Percentiles rank a stretch among this genome's conserved stretches.
phyloP scores from a whole-genome alignment of 495 filamentous ascomycete genomes.

The Talaromyces borbonicus region DNA sequence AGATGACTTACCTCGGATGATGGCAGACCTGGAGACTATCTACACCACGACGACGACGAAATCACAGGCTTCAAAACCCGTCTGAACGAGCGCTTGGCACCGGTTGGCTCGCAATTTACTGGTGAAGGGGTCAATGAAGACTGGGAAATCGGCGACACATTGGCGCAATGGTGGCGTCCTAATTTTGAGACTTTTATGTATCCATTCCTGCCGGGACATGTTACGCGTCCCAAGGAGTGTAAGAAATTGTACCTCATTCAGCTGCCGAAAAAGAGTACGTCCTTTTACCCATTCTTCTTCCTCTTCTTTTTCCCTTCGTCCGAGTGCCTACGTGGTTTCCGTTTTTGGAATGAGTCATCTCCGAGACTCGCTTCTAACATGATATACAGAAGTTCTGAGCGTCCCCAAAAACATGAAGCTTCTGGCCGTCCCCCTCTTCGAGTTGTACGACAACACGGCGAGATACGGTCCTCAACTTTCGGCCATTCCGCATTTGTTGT shows the following conservation, averaged over 20 bases:
- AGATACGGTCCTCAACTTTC: constrained; percentile 93
- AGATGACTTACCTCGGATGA: background rate
- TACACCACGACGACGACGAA: constrained; percentile 83
- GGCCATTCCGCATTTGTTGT: constrained; percentile 88
- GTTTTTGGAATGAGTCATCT: too few relatives aligned
- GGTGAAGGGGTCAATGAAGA: constrained; percentile 80
- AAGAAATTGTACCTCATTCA: constrained; percentile 98
- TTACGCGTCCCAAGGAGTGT: constrained; percentile 95
- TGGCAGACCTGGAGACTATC: constrained; percentile 79
- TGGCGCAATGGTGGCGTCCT: constrained; percentile 97
- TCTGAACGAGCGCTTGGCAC: constrained; percentile 85
- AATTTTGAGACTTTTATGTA: constrained; percentile 99
- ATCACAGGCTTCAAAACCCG: constrained; percentile 86
- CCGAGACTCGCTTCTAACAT: too few relatives aligned
- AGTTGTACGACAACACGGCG: constrained; percentile 93
- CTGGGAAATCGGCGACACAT: constrained; percentile 88
- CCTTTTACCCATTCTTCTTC: background rate
- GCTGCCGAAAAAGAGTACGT: constrained; percentile 80
- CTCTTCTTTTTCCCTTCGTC: constrained; percentile 12
- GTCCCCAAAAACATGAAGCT: constrained; percentile 99
- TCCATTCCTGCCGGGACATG: constrained; percentile 89
- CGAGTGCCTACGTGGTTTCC: background rate
- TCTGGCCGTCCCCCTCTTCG: constrained; percentile 90
- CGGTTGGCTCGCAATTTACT: constrained; percentile 76
- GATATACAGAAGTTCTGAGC: constrained; percentile 78